Evolutionary conservation across 306 rosid genomes (phyloP), one percentile per base, ranked within the genome.

Genomic region (Castanea crenata): DNA sequence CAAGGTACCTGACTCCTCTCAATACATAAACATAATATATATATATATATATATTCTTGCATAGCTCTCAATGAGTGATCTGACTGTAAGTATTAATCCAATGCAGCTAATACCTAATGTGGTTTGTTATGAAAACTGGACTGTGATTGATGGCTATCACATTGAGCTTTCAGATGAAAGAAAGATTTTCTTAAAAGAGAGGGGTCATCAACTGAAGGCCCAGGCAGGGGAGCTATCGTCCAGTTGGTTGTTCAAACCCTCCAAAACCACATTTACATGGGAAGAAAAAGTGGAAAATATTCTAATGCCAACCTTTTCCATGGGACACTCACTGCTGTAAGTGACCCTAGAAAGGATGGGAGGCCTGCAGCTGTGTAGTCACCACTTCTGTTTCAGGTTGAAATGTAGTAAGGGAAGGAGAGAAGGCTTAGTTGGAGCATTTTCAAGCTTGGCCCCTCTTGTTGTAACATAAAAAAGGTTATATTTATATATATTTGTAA

Each of bases 321-420:
- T 54, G 97, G 97, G 38, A 83, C 76, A 61, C 92, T 95, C 69
- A 88, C 89, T 1, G 99, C 91, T 14, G 98, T 95, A 0, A 84
- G 99, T 79, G 99, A 95, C 76, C 98, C 92, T 2, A 84, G 99
- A 84, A 95, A 92, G 80, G 90, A 92, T 55, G 98, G 99, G 32
- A 72, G 14, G 76, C 97, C 99, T 0, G 98, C 99, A 1, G 95
- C 93, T 20, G 78, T 82, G 44, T 93, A 77, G 76, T 74, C 76
- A 25, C 77, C 21, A 49, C 38, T 61, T 27, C 5, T 31, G 31
- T 57, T 79, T 80, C 56, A 35, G 29, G 19, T 70, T 41, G 79
- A 79, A 55, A 32, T 49, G 71, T 64, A 55, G 51, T 59, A 20
- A 44, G 35, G 51, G 59, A 38, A 29, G 29, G 1, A 59, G 67